Evolutionary conservation across 1,284 basidiomycete genomes (phyloP).

Genomic region (Austroboletus novae-zelandiae): DNA sequence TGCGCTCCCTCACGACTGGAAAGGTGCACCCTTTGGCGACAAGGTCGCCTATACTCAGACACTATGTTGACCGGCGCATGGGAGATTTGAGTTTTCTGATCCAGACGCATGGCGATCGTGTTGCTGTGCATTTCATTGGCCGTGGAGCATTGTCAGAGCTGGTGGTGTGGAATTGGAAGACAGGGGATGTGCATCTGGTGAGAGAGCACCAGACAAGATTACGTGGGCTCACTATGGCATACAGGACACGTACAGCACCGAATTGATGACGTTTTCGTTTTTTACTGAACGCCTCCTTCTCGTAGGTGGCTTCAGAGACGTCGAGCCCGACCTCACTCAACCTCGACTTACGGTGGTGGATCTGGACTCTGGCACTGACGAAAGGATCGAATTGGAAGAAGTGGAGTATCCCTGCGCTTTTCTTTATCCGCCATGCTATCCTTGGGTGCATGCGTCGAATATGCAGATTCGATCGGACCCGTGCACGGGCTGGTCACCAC

Average conservation of each 20-base stretch:
- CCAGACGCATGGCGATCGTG: conserved; percentile 45
- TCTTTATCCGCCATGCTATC: conserved; percentile 37
- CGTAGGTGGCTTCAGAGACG: conserved; percentile 26
- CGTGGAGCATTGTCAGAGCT: conserved; percentile 41
- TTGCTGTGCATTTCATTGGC: conserved; percentile 46
- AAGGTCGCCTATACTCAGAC: conserved; percentile 34
- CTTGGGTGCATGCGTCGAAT: conserved; percentile 26
- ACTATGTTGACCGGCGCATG: conserved; percentile 26
- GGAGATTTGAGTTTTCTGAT: conserved; percentile 40
- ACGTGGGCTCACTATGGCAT: conserved; percentile 6
- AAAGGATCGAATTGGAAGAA: conserved; percentile 29
- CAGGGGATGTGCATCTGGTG: conserved; percentile 45
- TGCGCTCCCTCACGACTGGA: conserved; percentile 48
- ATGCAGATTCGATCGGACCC: conserved; percentile 59
- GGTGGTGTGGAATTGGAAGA: conserved; percentile 64
- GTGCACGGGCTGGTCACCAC: conserved; percentile 43
- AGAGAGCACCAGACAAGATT: conserved; percentile 16
- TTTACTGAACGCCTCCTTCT: conserved; percentile 43
- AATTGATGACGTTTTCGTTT: conserved; percentile 46
- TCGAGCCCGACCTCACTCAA: conserved; percentile 7
- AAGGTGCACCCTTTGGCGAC: conserved; percentile 43
- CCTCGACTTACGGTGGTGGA: conserved; percentile 34
- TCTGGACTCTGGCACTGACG: conserved; percentile 21
- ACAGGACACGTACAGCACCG: conserved; percentile 36
- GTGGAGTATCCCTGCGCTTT: conserved; percentile 40